Evolutionary conservation across 108 stramenopile species (phyloP).

Genomic region (Conticribra weissflogii): DNA sequence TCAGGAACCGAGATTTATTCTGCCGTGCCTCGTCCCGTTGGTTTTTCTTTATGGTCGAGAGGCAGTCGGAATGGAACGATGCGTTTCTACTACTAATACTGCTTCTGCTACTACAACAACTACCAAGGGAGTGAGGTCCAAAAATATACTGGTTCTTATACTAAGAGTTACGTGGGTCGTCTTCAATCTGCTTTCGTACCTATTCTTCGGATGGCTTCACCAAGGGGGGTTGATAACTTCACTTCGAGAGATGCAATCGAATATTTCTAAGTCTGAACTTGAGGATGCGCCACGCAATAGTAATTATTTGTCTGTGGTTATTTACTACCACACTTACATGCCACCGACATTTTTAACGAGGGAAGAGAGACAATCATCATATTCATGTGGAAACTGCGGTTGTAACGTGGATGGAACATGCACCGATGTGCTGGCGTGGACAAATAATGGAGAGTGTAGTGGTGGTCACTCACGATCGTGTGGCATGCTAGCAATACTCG

Average conservation of each 20-base stretch:
- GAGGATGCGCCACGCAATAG: background rate
- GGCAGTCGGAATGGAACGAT: background rate
- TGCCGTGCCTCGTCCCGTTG: conserved; percentile 67
- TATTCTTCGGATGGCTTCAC: conserved; percentile 74
- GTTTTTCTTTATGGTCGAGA: conserved; percentile 49
- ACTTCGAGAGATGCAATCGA: conserved; percentile 17
- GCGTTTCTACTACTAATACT: too few relatives aligned
- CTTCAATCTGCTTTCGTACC: conserved; percentile 67
- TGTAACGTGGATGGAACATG: background rate
- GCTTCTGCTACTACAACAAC: too few relatives aligned
- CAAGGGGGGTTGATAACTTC: conserved; percentile 69
- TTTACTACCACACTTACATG: conserved; percentile 82
- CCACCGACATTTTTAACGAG: conserved; percentile 69
- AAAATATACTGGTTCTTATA: background rate
- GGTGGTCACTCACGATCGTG: background rate
- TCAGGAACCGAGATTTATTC: conserved; percentile 83
- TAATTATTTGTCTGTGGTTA: conserved; percentile 27
- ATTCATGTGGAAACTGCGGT: background rate
- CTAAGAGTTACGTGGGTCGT: conserved; percentile 45
- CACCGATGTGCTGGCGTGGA: background rate
- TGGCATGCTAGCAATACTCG: conserved; percentile 18
- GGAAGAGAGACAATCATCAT: background rate
- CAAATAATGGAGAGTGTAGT: background rate
- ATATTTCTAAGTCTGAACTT: too few relatives aligned
- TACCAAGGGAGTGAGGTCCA: background rate